Percentiles rank a stretch among this genome's conserved stretches.
phyloP scores from a whole-genome alignment of 2,329 filamentous ascomycete genomes.

The Graphilbum ipis-grandicollis region DNA sequence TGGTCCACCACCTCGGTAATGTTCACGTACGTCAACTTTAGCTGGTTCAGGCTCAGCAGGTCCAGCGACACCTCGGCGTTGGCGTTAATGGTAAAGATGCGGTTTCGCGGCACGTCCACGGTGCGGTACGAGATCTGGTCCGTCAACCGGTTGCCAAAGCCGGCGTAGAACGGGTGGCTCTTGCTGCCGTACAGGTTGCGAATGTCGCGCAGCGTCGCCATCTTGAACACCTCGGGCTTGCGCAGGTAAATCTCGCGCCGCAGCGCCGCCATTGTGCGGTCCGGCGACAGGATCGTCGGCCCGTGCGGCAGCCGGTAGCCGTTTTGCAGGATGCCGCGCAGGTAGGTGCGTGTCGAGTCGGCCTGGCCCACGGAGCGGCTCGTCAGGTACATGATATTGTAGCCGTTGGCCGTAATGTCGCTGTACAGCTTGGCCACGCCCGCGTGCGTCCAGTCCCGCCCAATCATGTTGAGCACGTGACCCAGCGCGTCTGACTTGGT shows the following conservation, averaged over 20 bases:
- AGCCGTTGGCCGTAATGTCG: constrained; percentile 87
- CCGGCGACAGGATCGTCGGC: constrained; percentile 86
- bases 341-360: constrained; percentile 75
- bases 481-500: constrained; percentile 93
- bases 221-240: constrained; percentile 98
- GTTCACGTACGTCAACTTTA: constrained; percentile 91
- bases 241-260: constrained; percentile 84
- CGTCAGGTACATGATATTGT: constrained; percentile 97
- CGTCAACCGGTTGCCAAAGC: constrained; percentile 90
- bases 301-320: constrained; percentile 73
- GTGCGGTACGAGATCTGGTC: constrained; percentile 92
- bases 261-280: constrained; percentile 84
- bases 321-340: constrained; percentile 79
- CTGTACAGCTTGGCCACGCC: constrained; percentile 95
- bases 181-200: constrained; percentile 67
- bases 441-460: constrained; percentile 92
- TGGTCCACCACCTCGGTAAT: constrained; percentile 97
- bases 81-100: constrained; percentile 94
- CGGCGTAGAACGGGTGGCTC: constrained; percentile 80
- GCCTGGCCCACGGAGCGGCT: constrained; percentile 87
- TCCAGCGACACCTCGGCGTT: constrained; percentile 92
- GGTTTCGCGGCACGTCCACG: constrained; percentile 82
- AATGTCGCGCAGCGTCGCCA: constrained; percentile 93
- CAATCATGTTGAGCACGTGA: constrained; percentile 91
- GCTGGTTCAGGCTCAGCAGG: constrained; percentile 75